These are phyloP conservation scores for Schizonepeta tenuifolia DNA, from an alignment of 257 asterid species.

Conservation along the genomic window DNA sequence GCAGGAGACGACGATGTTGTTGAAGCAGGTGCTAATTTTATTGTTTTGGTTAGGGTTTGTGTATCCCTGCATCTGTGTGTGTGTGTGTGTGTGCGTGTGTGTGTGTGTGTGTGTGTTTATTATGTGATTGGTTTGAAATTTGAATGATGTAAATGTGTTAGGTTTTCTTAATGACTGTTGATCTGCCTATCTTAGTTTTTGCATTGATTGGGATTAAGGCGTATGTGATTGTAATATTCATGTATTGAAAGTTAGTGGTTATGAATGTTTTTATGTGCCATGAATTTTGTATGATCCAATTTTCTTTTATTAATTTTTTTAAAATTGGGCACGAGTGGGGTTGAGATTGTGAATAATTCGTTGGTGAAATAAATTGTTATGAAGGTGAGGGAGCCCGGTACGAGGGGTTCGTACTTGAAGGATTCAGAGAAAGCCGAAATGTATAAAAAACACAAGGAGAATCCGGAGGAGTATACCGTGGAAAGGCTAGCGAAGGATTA, in stretches of 20 bases:
- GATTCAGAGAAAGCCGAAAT: constrained; percentile 89
- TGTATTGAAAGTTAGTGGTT: too few species aligned
- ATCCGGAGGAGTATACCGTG: constrained; percentile 81
- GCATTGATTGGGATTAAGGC: too few species aligned
- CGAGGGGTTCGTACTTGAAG: constrained; percentile 79
- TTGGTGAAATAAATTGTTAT: constrained; percentile 24
- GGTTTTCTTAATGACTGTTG: constrained; percentile 16
- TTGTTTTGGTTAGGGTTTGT: not conserved
- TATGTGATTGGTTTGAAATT: not conserved
- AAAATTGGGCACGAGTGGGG: not conserved
- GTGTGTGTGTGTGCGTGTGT: too few species aligned
- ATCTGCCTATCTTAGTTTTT: not conserved
- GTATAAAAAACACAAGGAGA: constrained; percentile 86
- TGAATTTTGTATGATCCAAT: too few species aligned
- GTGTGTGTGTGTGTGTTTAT: too few species aligned
- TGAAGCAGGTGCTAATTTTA: constrained; percentile 54
- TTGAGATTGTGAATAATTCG: not conserved
- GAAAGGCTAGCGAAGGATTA: constrained; percentile 93
- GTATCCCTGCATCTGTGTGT: too few species aligned
- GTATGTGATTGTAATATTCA: too few species aligned
- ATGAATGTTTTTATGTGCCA: too few species aligned
- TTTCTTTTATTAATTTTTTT: too few species aligned
- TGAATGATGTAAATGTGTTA: too few species aligned
- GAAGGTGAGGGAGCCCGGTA: constrained; percentile 94
- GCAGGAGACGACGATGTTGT: constrained; percentile 52